Conservation (phyloP, 2,329 filamentous ascomycete species). For the Lachnellula cervina region DNA sequence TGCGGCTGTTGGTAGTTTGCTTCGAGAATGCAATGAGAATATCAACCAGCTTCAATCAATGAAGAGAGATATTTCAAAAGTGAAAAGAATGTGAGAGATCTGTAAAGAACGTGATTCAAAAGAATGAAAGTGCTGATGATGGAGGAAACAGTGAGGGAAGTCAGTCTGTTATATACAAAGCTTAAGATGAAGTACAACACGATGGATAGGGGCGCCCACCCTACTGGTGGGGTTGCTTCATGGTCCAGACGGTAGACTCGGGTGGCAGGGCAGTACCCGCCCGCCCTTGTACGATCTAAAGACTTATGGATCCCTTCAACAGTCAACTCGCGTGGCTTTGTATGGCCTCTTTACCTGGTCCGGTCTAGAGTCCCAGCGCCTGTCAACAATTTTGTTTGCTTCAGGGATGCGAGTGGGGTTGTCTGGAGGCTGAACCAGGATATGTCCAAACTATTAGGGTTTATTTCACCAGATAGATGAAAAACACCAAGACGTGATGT, state of each 20-base stretch:
- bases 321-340: background rate
- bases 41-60: constrained; percentile 25
- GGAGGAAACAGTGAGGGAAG: background rate
- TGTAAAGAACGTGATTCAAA: constrained; percentile 11
- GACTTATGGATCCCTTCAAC: background rate
- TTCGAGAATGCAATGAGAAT: constrained; percentile 9
- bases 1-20: constrained; percentile 13
- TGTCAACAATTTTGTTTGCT: background rate
- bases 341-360: background rate
- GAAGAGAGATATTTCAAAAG: constrained; percentile 16
- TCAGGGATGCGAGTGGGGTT: background rate
- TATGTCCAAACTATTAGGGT: background rate
- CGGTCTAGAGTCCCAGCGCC: background rate
- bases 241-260: background rate
- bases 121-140: constrained; percentile 7
- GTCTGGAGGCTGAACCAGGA: background rate
- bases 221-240: background rate
- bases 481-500: constrained; percentile 1
- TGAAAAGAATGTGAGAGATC: constrained; percentile 18
- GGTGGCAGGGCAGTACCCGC: background rate
- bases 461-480: constrained; percentile 8
- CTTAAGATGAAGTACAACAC: background rate
- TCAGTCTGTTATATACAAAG: constrained; percentile 1
- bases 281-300: background rate
- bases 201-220: background rate